Base-by-base conservation (phyloP, 1,139 yeast genomes). In the Sugiyamaella japonica region DNA sequence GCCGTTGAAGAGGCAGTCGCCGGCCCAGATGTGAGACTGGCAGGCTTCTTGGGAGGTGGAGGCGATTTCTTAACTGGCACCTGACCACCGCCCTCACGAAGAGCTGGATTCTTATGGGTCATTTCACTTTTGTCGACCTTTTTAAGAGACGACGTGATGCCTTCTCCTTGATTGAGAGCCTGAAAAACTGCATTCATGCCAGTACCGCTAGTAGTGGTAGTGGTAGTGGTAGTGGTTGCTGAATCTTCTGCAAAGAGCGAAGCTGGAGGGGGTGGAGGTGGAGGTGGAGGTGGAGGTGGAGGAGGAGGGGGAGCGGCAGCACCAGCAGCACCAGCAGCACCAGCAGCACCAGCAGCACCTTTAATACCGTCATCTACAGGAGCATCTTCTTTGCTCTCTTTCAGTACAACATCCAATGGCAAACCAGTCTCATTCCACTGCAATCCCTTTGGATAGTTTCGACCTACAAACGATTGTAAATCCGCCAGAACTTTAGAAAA, bases 81-180 rank as follows among this genome's bases (percentile, higher is more conserved):
- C 3, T 59, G 52, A 16, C 60, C 55, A 12, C 60, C 52, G 7
- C 77, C 78, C 9, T 77, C 79, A 67, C 96, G 85, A 63, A 89
- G 76, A 43, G 78, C 85, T 4, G 97, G 97, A 71, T 90, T 90
- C 74, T 90, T 91, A 73, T 90, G 97, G 32, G 96, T 89, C 95
- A 89, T 89, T 73, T 90, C 88, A 16, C 95, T 86, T 73, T 84
- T 88, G 63, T 90, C 97, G 44, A 93, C 98, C 72, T 93, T 93
- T 69, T 86, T 89, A 65, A 95, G 82, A 4, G 90, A 88, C 29
- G 91, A 76, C 1, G 98, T 91, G 65, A 95, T 86, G 40, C 74
- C 74, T 61, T 84, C 88, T 55, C 99, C 99, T 73, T 85, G 80
- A 73, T 86, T 91, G 59, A 95, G 77, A 62, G 89, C 95, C n/a